Base-by-base conservation (phyloP, 192 early-diverging fungal species). In the Backusella circina region DNA sequence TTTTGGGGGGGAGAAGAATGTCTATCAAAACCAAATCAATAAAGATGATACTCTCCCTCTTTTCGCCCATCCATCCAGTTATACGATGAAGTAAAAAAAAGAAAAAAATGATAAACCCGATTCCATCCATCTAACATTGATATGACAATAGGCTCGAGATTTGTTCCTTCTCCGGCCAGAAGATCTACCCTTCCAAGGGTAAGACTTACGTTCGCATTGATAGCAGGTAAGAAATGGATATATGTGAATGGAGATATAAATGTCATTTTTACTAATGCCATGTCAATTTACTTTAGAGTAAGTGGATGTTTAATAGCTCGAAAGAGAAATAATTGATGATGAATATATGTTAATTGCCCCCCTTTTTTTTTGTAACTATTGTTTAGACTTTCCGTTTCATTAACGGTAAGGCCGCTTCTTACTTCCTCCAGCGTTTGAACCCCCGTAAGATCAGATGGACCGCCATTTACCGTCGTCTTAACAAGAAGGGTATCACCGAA, bases 131-230 rank as follows among this genome's bases (percentile, higher is more conserved):
- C 23, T 66, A 44, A 44, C 16, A 41, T 64, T 61, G 18, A 70
- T 57, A 61, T 35, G 2, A 35, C n/a, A 39, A 70, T 51, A 96
- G 93, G 89, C 88, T 92, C 78, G 94, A 96, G 86, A 88, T 90
- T 84, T 98, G 97, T 91, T 91, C 93, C 80, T 98, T 99, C 86
- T 97, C 96, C 74, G 95, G 96, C 77, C 93, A 93, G 91, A 98
- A 98, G 92, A 98, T 99, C 93, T 98, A 99, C 89, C 98, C 98
- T 72, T 95, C 95, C 85, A 95, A 95, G 86, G 98, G 98, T 73
- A 95, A 93, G 90, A 88, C 93, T 77, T 99, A 89, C 84, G 92
- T 99, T 82, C 93, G 93, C 70, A 77, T 85, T 75, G 98, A 99
- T 93, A 92, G 85, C 90, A 92, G 90, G 77, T 79, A 75, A 75